These are phyloP conservation scores for Cryptococcus jaspeensis DNA, from an alignment of 1,284 basidiomycete genomes.

Conservation along the genomic window DNA sequence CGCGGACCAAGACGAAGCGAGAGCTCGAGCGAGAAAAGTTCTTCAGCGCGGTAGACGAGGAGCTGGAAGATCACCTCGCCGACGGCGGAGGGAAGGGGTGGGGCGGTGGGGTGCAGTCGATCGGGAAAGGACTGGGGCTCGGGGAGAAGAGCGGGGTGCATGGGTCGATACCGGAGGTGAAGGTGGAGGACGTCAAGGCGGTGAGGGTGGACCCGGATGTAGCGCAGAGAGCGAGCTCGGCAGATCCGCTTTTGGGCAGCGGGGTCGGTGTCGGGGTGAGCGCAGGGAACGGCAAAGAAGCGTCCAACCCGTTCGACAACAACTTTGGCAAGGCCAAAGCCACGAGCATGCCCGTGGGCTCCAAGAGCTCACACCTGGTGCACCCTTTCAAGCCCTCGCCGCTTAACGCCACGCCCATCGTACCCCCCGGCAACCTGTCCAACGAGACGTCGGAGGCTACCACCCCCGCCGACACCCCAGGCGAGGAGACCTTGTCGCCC, in stretches of 20 bases:
- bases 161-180: neutral
- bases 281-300: neutral
- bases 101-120: slow-evolving; percentile 29
- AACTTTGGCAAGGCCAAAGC: slow-evolving; percentile 4
- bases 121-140: slow-evolving; percentile 26
- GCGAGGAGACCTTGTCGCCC: slow-evolving; percentile 5
- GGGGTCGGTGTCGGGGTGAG: neutral
- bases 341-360: slow-evolving; percentile 11
- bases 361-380: slow-evolving; percentile 16
- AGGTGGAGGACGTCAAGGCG: neutral
- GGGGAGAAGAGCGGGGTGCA: slow-evolving; percentile 5
- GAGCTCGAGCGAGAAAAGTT: slow-evolving; percentile 48
- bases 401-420: slow-evolving; percentile 31
- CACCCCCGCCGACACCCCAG: slow-evolving; percentile 19
- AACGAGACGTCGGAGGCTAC: slow-evolving; percentile 16
- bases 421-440: slow-evolving; percentile 12
- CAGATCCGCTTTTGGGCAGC: slow-evolving; percentile 11
- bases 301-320: slow-evolving; percentile 13
- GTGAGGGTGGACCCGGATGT: slow-evolving; percentile 12
- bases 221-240: slow-evolving; percentile 6
- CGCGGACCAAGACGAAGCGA: slow-evolving; percentile 41
- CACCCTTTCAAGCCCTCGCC: slow-evolving; percentile 34
- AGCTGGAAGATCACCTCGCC: slow-evolving; percentile 27
- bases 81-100: slow-evolving; percentile 30
- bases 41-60: slow-evolving; percentile 45